Conservation (phyloP, 805 yeast species). For the Ogataea methylovora region DNA sequence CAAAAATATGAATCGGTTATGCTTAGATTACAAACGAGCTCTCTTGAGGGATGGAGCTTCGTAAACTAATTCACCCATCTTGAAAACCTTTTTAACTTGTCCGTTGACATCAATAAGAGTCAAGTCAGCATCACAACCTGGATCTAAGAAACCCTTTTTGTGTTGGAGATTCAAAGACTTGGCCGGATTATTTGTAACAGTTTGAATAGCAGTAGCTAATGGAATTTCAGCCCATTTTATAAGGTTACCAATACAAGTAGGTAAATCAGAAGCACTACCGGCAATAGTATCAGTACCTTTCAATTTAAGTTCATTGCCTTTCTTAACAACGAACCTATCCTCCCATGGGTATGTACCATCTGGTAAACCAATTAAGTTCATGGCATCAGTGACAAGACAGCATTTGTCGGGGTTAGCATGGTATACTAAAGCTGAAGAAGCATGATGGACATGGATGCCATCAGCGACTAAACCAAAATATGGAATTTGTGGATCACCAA, state of each 20-base stretch:
- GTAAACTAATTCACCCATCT: constrained; percentile 30
- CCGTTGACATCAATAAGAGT: constrained; percentile 38
- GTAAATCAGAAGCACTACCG: constrained; percentile 51
- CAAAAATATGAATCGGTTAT: no score
- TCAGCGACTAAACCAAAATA: constrained; percentile 50
- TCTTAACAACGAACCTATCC: constrained; percentile 37
- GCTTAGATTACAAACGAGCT: no score
- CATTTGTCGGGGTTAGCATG: constrained; percentile 44
- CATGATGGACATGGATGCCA: constrained; percentile 53
- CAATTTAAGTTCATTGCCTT: constrained; percentile 37
- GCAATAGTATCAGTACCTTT: constrained; percentile 53
- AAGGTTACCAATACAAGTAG: constrained; percentile 42
- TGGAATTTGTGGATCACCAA: constrained; percentile 31
- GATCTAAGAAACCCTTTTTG: constrained; percentile 41
- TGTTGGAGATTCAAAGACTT: constrained; percentile 34
- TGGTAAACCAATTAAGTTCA: constrained; percentile 47
- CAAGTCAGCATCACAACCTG: constrained; percentile 52
- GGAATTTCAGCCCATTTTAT: constrained; percentile 41
- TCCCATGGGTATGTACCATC: constrained; percentile 52
- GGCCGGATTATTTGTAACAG: constrained; percentile 50
- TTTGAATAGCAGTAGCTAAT: constrained; percentile 45
- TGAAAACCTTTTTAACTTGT: constrained; percentile 39
- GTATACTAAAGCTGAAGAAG: constrained; percentile 43
- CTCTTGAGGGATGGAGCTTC: no score
- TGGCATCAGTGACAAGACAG: constrained; percentile 52